phyloP scores from a whole-genome alignment of 805 yeast genomes.

The Kluyveromyces aestuarii region DNA sequence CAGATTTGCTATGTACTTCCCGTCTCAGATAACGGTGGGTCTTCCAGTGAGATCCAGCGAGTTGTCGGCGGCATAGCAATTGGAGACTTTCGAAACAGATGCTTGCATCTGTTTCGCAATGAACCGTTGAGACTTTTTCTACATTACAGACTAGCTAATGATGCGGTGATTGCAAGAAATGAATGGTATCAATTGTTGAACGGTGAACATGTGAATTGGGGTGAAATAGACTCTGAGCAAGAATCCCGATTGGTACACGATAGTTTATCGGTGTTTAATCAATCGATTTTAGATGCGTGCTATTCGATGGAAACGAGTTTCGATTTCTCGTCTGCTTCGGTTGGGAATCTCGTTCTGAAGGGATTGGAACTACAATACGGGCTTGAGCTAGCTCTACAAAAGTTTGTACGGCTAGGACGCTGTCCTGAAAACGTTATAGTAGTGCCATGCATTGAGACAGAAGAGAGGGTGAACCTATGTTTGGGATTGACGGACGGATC shows the following conservation, averaged over 20 bases:
- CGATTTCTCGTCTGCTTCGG: slow-evolving; percentile 65
- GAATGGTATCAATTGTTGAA: slow-evolving; percentile 79
- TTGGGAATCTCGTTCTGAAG: slow-evolving; percentile 47
- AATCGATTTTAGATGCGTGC: neutral
- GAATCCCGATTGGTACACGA: slow-evolving; percentile 34
- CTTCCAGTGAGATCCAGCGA: slow-evolving; percentile 79
- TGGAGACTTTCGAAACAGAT: slow-evolving; percentile 81
- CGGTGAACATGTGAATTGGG: slow-evolving; percentile 69
- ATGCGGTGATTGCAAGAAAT: slow-evolving; percentile 38
- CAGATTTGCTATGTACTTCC: slow-evolving; percentile 67
- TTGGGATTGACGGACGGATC: slow-evolving; percentile 63
- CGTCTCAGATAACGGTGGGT: slow-evolving; percentile 88
- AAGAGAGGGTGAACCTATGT: slow-evolving; percentile 77
- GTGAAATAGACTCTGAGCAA: slow-evolving; percentile 43
- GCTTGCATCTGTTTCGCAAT: slow-evolving; percentile 63
- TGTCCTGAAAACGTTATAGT: slow-evolving; percentile 43
- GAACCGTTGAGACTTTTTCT: slow-evolving; percentile 31
- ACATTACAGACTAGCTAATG: slow-evolving; percentile 23
- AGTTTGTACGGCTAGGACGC: slow-evolving; percentile 48
- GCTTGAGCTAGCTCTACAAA: slow-evolving; percentile 45
- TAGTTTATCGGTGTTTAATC: too few species aligned
- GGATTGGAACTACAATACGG: neutral
- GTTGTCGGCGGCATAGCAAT: slow-evolving; percentile 93
- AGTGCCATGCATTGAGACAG: slow-evolving; percentile 76
- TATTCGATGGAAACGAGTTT: slow-evolving; percentile 27